A percentile compares a stretch with the other conserved stretches of the same genome.
phyloP scores from a whole-genome alignment of 305 asterid genomes.

The Fraxinus baroniana region DNA sequence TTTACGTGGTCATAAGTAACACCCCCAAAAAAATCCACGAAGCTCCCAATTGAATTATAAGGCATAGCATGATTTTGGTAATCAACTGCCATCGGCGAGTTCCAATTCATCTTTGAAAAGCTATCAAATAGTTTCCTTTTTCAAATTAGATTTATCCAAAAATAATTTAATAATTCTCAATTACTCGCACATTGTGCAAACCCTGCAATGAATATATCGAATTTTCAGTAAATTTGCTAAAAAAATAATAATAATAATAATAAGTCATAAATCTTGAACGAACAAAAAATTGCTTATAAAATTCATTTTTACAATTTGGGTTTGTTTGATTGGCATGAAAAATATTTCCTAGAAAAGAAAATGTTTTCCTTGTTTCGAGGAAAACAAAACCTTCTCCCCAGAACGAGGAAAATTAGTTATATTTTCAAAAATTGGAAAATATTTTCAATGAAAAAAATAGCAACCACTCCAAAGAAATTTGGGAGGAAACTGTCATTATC shows the following conservation, averaged over 20 bases:
- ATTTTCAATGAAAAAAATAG: no score
- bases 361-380: no score
- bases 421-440: no score
- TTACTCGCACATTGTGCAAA: slow-evolving; percentile 17
- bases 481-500: no score
- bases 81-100: slow-evolving; percentile 59
- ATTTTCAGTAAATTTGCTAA: neutral
- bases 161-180: slow-evolving; percentile 16
- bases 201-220: slow-evolving; percentile 25
- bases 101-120: slow-evolving; percentile 67
- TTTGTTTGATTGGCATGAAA: no score
- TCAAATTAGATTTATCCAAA: neutral
- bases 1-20: slow-evolving; percentile 79
- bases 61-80: slow-evolving; percentile 65
- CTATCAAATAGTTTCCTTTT: neutral
- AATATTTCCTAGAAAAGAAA: no score
- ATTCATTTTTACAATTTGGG: neutral
- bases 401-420: no score
- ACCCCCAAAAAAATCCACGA: slow-evolving; percentile 88
- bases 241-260: neutral
- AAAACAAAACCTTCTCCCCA: no score
- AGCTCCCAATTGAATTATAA: slow-evolving; percentile 80
- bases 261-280: neutral
- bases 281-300: neutral
- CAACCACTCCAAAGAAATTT: no score